Conservation (phyloP, 2,329 filamentous ascomycete species). For the Penicillium sclerotigenum region DNA sequence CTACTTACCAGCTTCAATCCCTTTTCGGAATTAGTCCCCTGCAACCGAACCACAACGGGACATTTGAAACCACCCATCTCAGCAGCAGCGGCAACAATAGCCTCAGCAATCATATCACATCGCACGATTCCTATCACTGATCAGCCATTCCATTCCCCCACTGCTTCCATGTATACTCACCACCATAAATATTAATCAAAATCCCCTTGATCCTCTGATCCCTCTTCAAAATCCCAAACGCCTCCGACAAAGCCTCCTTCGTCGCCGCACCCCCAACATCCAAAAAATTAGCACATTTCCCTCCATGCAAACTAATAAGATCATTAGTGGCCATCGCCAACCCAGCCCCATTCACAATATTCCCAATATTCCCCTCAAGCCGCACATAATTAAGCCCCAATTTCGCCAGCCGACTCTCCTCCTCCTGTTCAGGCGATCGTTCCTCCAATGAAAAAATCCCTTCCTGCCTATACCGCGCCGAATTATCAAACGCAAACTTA, state of each 20-base stretch:
- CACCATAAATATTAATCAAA: slow-evolving; percentile 55
- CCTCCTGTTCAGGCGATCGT: slow-evolving; percentile 28
- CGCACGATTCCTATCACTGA: slow-evolving; percentile 44
- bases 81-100: slow-evolving; percentile 45
- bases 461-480: slow-evolving; percentile 43
- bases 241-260: slow-evolving; percentile 26
- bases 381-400: slow-evolving; percentile 31
- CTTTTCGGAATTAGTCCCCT: slow-evolving; percentile 48
- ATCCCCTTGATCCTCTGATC: slow-evolving; percentile 36
- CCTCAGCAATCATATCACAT: slow-evolving; percentile 53
- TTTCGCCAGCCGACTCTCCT: slow-evolving; percentile 37
- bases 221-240: slow-evolving; percentile 27
- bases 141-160: background rate
- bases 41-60: slow-evolving; percentile 48
- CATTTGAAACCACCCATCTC: slow-evolving; percentile 40
- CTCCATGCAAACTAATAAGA: slow-evolving; percentile 26
- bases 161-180: slow-evolving; percentile 10
- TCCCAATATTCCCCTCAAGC: slow-evolving; percentile 34
- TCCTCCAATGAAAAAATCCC: slow-evolving; percentile 43
- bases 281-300: slow-evolving; percentile 34
- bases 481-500: slow-evolving; percentile 50
- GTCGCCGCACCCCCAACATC: slow-evolving; percentile 34
- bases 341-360: slow-evolving; percentile 37
- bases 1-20: slow-evolving; percentile 43
- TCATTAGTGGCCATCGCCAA: slow-evolving; percentile 39